A percentile compares a stretch with the other conserved stretches of the same genome.
Conservation (phyloP, 2,329 filamentous ascomycete species). For the Raffaelea albimanens region DNA sequence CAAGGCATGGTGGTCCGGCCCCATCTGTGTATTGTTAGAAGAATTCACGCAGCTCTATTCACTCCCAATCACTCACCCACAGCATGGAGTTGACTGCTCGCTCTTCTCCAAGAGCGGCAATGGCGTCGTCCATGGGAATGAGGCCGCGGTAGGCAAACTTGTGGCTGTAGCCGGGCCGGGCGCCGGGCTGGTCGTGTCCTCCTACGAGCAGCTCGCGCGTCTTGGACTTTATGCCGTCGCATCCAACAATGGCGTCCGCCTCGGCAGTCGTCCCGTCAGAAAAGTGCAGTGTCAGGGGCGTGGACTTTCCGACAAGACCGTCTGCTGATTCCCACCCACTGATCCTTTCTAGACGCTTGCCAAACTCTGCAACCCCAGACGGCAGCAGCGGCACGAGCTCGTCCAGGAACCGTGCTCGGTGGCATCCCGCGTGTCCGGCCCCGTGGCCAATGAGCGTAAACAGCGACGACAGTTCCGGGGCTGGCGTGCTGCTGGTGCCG, state of each 20-base stretch:
- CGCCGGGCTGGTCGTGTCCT: constrained; percentile 27
- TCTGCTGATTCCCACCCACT: constrained; percentile 7
- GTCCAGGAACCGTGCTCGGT: constrained; percentile 18
- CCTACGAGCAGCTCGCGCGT: constrained; percentile 43
- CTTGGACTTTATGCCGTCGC: constrained; percentile 52
- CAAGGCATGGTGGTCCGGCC: constrained; percentile 46
- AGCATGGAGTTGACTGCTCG: constrained; percentile 17
- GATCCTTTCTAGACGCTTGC: constrained; percentile 21
- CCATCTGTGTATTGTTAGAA: constrained; percentile 26
- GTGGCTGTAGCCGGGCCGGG: constrained; percentile 37
- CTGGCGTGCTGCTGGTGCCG: constrained; percentile 11
- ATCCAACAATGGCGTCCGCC: constrained; percentile 36
- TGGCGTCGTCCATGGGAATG: constrained; percentile 40
- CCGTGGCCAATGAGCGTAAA: constrained; percentile 13
- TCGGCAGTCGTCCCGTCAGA: constrained; percentile 17
- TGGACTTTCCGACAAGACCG: constrained; percentile 7
- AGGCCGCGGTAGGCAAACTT: constrained; percentile 47
- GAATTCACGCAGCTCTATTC: background rate
- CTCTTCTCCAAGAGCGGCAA: constrained; percentile 35
- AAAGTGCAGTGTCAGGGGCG: constrained; percentile 15
- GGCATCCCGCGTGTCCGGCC: constrained; percentile 14
- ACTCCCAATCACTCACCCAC: constrained; percentile 16
- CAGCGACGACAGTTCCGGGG: constrained; percentile 8
- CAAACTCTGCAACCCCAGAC: constrained; percentile 14
- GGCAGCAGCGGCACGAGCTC: constrained; percentile 17